These are phyloP conservation scores for Pseudopithomyces maydicus DNA, from an alignment of 2,329 filamentous ascomycete genomes.

Conservation along the genomic window DNA sequence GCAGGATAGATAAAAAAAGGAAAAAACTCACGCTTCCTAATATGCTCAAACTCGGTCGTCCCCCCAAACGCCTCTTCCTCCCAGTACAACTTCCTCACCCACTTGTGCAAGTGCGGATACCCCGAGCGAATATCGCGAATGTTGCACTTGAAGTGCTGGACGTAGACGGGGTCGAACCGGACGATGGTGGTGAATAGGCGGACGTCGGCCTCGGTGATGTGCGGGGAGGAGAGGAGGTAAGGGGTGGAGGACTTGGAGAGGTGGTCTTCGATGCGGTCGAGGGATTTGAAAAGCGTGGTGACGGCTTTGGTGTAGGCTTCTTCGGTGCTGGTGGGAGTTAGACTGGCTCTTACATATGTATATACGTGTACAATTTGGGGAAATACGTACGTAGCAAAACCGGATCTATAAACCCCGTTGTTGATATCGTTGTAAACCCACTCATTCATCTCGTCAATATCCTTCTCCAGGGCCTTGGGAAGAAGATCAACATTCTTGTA, in stretches of 20 bases:
- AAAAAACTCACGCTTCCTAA: constrained; percentile 67
- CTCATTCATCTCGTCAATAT: constrained; percentile 57
- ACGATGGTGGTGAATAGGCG: constrained; percentile 65
- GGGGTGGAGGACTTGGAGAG: constrained; percentile 50
- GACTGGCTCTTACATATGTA: neutral
- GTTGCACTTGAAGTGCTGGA: constrained; percentile 76
- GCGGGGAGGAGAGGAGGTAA: constrained; percentile 52
- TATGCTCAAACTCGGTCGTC: constrained; percentile 92
- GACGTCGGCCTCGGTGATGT: constrained; percentile 56
- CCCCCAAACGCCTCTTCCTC: constrained; percentile 75
- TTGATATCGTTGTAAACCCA: constrained; percentile 60
- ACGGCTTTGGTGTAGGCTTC: constrained; percentile 56
- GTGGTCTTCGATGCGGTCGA: constrained; percentile 53
- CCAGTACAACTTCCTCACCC: constrained; percentile 88
- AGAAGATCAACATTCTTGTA: constrained; percentile 52
- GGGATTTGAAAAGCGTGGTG: constrained; percentile 52
- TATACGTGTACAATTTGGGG: neutral
- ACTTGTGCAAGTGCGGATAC: constrained; percentile 79
- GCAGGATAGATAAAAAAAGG: neutral
- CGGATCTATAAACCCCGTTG: constrained; percentile 58
- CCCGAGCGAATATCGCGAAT: constrained; percentile 81
- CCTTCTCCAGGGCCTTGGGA: constrained; percentile 48
- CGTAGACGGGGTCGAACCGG: constrained; percentile 62
- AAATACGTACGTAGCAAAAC: constrained; percentile 54
- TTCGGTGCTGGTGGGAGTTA: constrained; percentile 41